Evolutionary conservation across 139 green algal species (phyloP).

Genomic region (Chara braunii): DNA sequence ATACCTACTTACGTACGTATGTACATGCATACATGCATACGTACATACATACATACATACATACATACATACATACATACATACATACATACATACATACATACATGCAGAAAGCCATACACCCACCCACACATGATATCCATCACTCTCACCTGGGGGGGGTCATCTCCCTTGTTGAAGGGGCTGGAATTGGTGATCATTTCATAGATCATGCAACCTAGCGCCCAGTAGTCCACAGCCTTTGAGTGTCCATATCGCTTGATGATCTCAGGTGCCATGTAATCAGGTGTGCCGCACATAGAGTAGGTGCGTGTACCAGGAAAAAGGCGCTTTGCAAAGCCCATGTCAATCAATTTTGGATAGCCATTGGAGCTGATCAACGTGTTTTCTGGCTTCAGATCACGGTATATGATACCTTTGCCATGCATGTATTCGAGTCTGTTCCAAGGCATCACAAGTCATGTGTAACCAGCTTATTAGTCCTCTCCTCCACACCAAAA

Average conservation of each 20-base stretch:
- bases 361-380: constrained; percentile 19
- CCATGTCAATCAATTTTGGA: constrained; percentile 37
- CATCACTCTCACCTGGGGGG: background rate
- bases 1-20: too few relatives aligned
- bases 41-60: too few relatives aligned
- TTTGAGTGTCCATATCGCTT: constrained; percentile 57
- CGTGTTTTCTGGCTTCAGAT: constrained; percentile 45
- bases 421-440: constrained; percentile 35
- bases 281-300: constrained; percentile 42
- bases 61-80: too few relatives aligned
- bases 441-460: too few relatives aligned
- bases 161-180: background rate
- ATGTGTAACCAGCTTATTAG: too few relatives aligned
- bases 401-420: constrained; percentile 31
- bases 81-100: too few relatives aligned
- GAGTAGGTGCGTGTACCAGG: constrained; percentile 17
- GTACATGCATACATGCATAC: too few relatives aligned
- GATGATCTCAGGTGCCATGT: constrained; percentile 52
- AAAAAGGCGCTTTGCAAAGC: constrained; percentile 25
- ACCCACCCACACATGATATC: too few relatives aligned
- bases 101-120: too few relatives aligned
- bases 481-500: too few relatives aligned
- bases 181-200: constrained; percentile 46
- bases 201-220: constrained; percentile 78
- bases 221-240: constrained; percentile 73